These are phyloP conservation scores for Atkinsonella texensis DNA, from an alignment of 2,329 filamentous ascomycete genomes.

Conservation along the genomic window DNA sequence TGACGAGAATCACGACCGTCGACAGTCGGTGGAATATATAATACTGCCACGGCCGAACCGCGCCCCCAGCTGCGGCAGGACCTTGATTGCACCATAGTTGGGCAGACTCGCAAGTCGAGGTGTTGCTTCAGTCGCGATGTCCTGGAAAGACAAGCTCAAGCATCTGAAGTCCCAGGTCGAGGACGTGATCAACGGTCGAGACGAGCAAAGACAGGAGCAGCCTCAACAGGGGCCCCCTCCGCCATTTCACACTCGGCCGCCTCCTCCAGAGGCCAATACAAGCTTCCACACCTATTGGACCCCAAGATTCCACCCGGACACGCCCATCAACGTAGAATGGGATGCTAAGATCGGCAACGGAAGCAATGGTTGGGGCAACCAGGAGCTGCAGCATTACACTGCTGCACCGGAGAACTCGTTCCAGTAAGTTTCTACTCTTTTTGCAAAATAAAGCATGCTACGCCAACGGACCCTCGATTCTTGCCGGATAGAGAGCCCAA, in stretches of 20 bases:
- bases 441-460: too few species aligned
- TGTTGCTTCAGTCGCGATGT: slow-evolving; percentile 13
- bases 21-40: too few species aligned
- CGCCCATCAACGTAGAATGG: slow-evolving; percentile 38
- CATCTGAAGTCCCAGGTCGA: slow-evolving; percentile 27
- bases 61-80: too few species aligned
- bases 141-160: slow-evolving; percentile 27
- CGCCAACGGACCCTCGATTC: neutral
- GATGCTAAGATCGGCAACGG: slow-evolving; percentile 41
- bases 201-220: slow-evolving; percentile 7
- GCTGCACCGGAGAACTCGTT: slow-evolving; percentile 38
- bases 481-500: too few species aligned
- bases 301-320: slow-evolving; percentile 33
- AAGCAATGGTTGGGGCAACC: slow-evolving; percentile 49
- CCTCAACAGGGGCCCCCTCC: slow-evolving; percentile 9
- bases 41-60: too few species aligned
- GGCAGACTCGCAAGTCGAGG: too few species aligned
- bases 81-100: too few species aligned
- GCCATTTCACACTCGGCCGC: slow-evolving; percentile 10
- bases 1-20: too few species aligned
- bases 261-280: slow-evolving; percentile 8
- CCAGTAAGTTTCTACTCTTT: slow-evolving; percentile 21
- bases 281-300: slow-evolving; percentile 34
- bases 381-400: slow-evolving; percentile 47
- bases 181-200: slow-evolving; percentile 19